These are phyloP conservation scores for Spathaspora arborariae DNA, from an alignment of 805 yeast species.

Conservation along the genomic window DNA sequence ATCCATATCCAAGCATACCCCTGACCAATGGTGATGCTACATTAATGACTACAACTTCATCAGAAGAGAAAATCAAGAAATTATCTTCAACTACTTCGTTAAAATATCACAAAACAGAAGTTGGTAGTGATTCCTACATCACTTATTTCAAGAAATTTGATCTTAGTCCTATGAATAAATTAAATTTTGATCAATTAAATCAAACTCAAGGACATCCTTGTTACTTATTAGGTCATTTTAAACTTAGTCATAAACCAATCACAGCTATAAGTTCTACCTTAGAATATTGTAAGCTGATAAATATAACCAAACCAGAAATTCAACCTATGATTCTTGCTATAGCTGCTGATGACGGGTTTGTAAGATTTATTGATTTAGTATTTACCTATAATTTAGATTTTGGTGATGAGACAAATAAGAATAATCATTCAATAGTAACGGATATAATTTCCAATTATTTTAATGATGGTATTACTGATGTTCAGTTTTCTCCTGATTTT, in stretches of 20 bases:
- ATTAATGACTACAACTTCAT: background rate
- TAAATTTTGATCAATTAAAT: background rate
- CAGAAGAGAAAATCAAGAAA: conserved; percentile 5
- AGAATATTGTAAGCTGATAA: conserved; percentile 11
- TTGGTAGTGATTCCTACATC: conserved; percentile 25
- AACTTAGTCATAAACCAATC: conserved; percentile 56
- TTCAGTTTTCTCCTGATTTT: conserved; percentile 46
- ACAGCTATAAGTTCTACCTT: conserved; percentile 41
- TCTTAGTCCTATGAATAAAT: conserved; percentile 24
- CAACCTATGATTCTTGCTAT: conserved; percentile 43
- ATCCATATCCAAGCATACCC: conserved; percentile 21
- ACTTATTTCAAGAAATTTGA: conserved; percentile 36
- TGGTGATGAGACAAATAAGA: conserved; percentile 18
- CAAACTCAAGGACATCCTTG: conserved; percentile 9
- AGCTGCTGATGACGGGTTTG: conserved; percentile 64
- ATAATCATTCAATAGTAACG: conserved; percentile 26
- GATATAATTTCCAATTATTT: conserved; percentile 64
- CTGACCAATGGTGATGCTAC: background rate
- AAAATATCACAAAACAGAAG: conserved; percentile 15
- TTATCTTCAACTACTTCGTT: background rate
- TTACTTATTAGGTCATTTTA: conserved; percentile 51
- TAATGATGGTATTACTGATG: conserved; percentile 54
- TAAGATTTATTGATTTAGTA: conserved; percentile 52
- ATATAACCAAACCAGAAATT: conserved; percentile 4
- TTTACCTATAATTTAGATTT: conserved; percentile 25